Conservation (phyloP, 257 asterid species). For the Haberlea rhodopensis region DNA sequence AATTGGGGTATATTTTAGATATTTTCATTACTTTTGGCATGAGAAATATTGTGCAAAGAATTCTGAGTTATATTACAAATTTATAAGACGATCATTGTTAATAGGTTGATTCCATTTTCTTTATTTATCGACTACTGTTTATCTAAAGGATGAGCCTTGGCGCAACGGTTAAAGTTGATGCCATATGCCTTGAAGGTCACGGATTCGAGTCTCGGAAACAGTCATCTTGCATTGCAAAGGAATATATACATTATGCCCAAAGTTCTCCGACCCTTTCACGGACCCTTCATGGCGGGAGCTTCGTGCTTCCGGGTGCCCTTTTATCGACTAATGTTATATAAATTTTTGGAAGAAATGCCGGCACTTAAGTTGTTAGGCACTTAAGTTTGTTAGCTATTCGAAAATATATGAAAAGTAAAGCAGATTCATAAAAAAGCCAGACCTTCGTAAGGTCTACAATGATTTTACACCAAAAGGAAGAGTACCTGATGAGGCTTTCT, state of each 20-base stretch:
- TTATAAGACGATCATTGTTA: background rate
- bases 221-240: too few relatives aligned
- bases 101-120: background rate
- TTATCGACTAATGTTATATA: background rate
- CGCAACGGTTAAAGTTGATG: too few relatives aligned
- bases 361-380: background rate
- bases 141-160: too few relatives aligned
- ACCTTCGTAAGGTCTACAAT: slow-evolving; percentile 1
- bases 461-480: slow-evolving; percentile 19
- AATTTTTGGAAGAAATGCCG: background rate
- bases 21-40: background rate
- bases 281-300: too few relatives aligned
- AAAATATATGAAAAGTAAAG: too few relatives aligned
- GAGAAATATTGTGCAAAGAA: background rate
- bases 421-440: background rate
- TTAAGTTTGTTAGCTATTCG: too few relatives aligned
- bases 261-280: too few relatives aligned
- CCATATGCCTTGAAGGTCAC: too few relatives aligned
- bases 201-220: too few relatives aligned
- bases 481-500: slow-evolving; percentile 97
- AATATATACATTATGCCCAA: too few relatives aligned
- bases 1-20: background rate
- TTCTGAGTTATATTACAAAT: background rate
- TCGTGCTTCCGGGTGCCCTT: too few relatives aligned
- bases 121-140: background rate